Conservation (phyloP, 768 basidiomycete genomes). For the Suillus spraguei region DNA sequence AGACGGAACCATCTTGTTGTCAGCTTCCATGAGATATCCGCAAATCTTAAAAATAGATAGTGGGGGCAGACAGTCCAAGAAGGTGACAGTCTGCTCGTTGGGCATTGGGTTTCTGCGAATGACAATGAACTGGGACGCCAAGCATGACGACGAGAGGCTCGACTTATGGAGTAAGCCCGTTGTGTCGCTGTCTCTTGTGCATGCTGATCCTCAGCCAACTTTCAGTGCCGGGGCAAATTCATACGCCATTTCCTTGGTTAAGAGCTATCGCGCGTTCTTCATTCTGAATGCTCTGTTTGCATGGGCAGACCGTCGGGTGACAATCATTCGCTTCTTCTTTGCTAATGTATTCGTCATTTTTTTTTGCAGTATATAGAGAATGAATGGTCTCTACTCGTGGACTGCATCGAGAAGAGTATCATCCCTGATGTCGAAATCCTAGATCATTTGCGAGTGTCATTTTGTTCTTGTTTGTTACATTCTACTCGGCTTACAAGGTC, state of each 20-base stretch:
- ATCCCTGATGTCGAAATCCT: slow-evolving; percentile 13
- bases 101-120: not conserved
- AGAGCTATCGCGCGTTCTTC: slow-evolving; percentile 13
- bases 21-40: not conserved
- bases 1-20: not conserved
- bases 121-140: not conserved
- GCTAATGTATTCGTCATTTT: slow-evolving; percentile 6
- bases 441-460: slow-evolving; percentile 6
- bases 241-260: slow-evolving; percentile 23
- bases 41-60: not conserved
- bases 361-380: slow-evolving; percentile 14
- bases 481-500: not conserved
- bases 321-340: slow-evolving; percentile 4
- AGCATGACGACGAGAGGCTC: not conserved
- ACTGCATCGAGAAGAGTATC: slow-evolving; percentile 13
- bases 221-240: slow-evolving; percentile 22
- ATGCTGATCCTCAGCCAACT: not conserved
- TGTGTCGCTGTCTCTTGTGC: not conserved
- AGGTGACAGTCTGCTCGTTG: not conserved
- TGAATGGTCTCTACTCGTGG: slow-evolving; percentile 9
- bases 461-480: not conserved
- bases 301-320: slow-evolving; percentile 11
- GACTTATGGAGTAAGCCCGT: not conserved
- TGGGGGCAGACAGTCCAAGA: not conserved
- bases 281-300: slow-evolving; percentile 15